These are phyloP conservation scores for Solanum aculeatissimum DNA, from an alignment of 305 asterid species.

Conservation along the genomic window DNA sequence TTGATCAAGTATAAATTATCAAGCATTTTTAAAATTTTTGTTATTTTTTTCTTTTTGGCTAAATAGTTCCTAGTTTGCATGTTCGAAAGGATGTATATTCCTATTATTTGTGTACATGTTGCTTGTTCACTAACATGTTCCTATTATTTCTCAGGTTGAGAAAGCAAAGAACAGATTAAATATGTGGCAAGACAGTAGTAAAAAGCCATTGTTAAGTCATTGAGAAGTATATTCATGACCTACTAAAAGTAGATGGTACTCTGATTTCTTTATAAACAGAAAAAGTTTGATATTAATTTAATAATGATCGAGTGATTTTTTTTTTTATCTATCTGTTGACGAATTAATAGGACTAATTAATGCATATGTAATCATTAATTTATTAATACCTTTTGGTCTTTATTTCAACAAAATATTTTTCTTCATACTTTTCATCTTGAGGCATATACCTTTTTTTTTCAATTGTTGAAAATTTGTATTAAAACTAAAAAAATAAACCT, in stretches of 20 bases:
- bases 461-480: not conserved
- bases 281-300: no score
- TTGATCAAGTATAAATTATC: not conserved
- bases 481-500: no score
- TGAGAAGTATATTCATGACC: not conserved
- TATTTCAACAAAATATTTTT: not conserved
- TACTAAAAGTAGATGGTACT: no score
- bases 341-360: not conserved
- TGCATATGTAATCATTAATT: not conserved
- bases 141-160: not conserved
- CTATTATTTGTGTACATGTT: not conserved
- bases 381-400: not conserved
- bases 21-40: not conserved
- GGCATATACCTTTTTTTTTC: not conserved
- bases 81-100: not conserved
- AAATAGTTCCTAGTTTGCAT: not conserved
- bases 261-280: no score
- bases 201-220: not conserved
- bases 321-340: no score
- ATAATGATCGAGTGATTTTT: no score
- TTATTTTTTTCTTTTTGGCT: not conserved
- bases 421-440: not conserved
- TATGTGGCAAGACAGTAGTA: not conserved
- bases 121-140: not conserved
- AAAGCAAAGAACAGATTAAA: not conserved